Base-by-base conservation (phyloP, 257 asterid genomes). In the Jaltomata sinuosa region DNA sequence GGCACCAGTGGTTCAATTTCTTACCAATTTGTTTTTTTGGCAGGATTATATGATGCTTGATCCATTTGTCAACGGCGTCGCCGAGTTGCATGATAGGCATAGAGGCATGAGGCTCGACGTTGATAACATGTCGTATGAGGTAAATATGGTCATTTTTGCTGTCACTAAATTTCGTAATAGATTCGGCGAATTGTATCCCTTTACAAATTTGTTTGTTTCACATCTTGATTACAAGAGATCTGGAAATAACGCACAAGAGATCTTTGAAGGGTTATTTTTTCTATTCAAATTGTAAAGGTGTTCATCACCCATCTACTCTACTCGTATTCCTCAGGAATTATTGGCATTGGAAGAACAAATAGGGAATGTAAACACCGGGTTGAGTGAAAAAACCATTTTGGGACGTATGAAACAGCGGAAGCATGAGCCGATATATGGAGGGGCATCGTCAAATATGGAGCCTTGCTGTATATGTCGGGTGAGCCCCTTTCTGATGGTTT, bases 71-170 rank as follows among this genome's bases (percentile, higher is more conserved):
- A 87, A 83, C 27, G 94, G 89, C 47, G 83, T 89, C 36, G 91
- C 90, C 0, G 97, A 93, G 91, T 50, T 90, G 92, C 97, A 90
- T 22, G 99, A 96, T 86, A 87, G 98, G 83, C 98, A 96, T 88
- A 87, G 96, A 84, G 97, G 90, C 50, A 88, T 96, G 98, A 92
- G 99, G 91, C 98, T 96, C 14, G 99, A 96, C 71, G 95, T 94
- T 77, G 99, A 94, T 86, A 94, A 91, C 54, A 96, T 94, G 99
- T 91, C 98, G 9, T 96, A 96, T 40, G 99, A 96, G 98, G 99
- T 96, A 89, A 83, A 57, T 47, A 76, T 74, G 59, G 59, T 25
- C 14, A 38, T 47, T 14, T 71, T 45, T 74, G n/a, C 22, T 74
- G 19, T 74, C 80, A 74, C 57, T 42, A 45, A 45, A 14, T 45